Evolutionary conservation across 2,329 filamentous ascomycete species (phyloP), one percentile per base, ranked within the genome.

Genomic region (Penicillium sp.): DNA sequence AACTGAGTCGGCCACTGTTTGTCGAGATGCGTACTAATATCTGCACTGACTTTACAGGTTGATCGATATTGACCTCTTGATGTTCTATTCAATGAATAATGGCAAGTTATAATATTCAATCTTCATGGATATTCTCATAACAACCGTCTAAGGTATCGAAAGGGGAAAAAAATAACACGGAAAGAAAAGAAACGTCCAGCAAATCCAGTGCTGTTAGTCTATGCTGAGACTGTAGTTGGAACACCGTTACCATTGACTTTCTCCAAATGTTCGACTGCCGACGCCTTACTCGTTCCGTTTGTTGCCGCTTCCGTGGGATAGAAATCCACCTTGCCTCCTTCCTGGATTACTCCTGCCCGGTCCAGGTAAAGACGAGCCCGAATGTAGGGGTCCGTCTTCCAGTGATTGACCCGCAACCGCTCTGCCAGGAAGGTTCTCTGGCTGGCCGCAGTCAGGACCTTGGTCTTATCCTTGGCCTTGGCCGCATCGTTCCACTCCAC

Each of bases 371-470:
- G 88, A 68, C 88, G 82, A 3, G 93, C 91, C 31, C 95, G 82
- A 16, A 96, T 71, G 72, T 93, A 96, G 0, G 91, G 91, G 75
- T 99, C 95, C 43, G 97, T 74, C 47, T 82, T 82, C 93, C 93
- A 99, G 77, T 98, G 97, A 65, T 90, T 90, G 46, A 84, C 81
- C 50, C 82, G 82, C 65, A 98, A 71, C 59, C 84, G 77, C 51
- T 82, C 81, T 1, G 89, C 88, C 19, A 95, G 66, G 9, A 80
- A 77, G 21, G 84, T 79, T 49, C 91, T 80, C 71, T 84, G 82
- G 33, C 76, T 76, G 69, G 85, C 84, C 55, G 84, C 69, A 7
- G 78, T 71, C 13, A 76, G 76, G 39, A 77, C 74, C 57, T 83
- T 77, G 11, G 73, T 71, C 5, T 71, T 56, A 31, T 73, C 69